These are phyloP conservation scores for Elsinoe ampelina DNA, from an alignment of 2,329 filamentous ascomycete genomes.

Conservation along the genomic window DNA sequence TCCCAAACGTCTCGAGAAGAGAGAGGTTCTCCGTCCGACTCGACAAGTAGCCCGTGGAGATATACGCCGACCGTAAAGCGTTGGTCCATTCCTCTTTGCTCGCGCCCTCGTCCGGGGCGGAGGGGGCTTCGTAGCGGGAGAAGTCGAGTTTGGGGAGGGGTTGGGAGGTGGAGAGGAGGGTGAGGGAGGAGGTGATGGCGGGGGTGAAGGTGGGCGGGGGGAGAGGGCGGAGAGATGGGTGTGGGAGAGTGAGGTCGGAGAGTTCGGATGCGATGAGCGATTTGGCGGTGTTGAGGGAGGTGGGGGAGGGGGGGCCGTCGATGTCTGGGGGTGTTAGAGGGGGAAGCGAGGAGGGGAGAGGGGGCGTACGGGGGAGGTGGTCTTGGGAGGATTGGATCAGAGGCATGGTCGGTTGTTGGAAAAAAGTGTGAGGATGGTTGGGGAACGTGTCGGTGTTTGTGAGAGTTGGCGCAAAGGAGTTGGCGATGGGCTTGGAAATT, in stretches of 20 bases:
- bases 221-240: constrained; percentile 50
- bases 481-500: not conserved
- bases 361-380: constrained; percentile 67
- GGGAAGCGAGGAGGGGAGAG: constrained; percentile 18
- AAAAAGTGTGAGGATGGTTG: not conserved
- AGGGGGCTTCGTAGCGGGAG: constrained; percentile 71
- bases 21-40: constrained; percentile 52
- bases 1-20: constrained; percentile 71
- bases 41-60: constrained; percentile 48
- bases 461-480: not conserved
- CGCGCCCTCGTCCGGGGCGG: constrained; percentile 40
- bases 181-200: constrained; percentile 58
- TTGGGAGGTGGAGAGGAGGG: constrained; percentile 50
- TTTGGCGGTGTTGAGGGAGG: constrained; percentile 56
- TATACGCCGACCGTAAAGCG: constrained; percentile 48
- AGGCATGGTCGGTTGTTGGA: constrained; percentile 46
- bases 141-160: constrained; percentile 57
- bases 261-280: constrained; percentile 62
- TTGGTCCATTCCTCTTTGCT: constrained; percentile 33
- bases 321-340: constrained; percentile 53
- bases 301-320: constrained; percentile 59
- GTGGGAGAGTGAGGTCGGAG: constrained; percentile 38
- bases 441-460: not conserved
- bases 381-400: constrained; percentile 63
- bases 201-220: constrained; percentile 52